These are phyloP conservation scores for Saccharomyces hybrid DNA, from an alignment of 1,139 yeast species.

Conservation along the genomic window DNA sequence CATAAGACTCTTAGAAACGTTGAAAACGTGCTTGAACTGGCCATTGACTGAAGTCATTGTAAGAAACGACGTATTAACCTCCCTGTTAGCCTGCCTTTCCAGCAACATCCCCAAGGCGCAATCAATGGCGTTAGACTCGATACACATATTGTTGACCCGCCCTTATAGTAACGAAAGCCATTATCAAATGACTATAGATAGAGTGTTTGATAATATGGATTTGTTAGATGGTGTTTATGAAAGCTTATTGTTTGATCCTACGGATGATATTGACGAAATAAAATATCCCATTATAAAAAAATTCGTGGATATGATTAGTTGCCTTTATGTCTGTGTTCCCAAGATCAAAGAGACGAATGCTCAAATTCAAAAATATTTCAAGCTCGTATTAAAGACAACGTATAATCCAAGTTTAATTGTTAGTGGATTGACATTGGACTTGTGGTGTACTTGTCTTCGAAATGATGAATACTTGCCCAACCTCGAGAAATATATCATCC, in stretches of 20 bases:
- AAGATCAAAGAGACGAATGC: constrained; percentile 27
- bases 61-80: constrained; percentile 56
- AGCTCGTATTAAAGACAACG: constrained; percentile 72
- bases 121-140: constrained; percentile 81
- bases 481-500: constrained; percentile 42
- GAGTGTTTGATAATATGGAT: constrained; percentile 69
- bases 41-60: constrained; percentile 69
- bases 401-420: constrained; percentile 78
- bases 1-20: constrained; percentile 66
- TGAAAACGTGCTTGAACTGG: constrained; percentile 91
- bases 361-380: constrained; percentile 47
- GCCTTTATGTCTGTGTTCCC: constrained; percentile 54
- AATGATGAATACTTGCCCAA: constrained; percentile 55
- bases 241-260: constrained; percentile 53
- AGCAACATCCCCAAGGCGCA: constrained; percentile 60
- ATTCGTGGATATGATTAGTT: constrained; percentile 88
- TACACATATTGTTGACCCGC: constrained; percentile 82
- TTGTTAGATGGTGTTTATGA: constrained; percentile 61
- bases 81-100: constrained; percentile 57
- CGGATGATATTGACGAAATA: constrained; percentile 68
- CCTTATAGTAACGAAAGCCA: constrained; percentile 64
- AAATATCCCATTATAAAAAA: constrained; percentile 75
- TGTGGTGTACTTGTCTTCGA: constrained; percentile 89
- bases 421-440: constrained; percentile 82
- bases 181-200: constrained; percentile 70